Percentiles rank a stretch among this genome's conserved stretches.
Conservation (phyloP, 352 stramenopile species). For the Hyaloperonospora arabidopsidis region DNA sequence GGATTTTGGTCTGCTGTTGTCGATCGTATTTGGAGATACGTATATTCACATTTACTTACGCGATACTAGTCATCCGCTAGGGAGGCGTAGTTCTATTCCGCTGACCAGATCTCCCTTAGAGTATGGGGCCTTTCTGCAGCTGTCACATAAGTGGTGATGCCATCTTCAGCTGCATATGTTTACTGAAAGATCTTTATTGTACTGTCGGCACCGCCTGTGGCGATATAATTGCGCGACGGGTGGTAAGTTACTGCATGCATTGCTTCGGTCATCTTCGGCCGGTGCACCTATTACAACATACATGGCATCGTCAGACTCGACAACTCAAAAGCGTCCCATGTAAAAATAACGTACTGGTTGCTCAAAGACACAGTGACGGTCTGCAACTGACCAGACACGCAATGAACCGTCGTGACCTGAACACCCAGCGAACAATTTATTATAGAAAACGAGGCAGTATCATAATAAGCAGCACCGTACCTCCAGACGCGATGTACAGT, state of each 20-base stretch:
- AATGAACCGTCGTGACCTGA: conserved; percentile 78
- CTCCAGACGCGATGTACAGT: conserved; percentile 66
- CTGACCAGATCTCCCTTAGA: conserved; percentile 8
- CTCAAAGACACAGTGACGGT: conserved; percentile 83
- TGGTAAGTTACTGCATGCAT: conserved; percentile 72
- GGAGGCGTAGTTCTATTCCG: conserved; percentile 27
- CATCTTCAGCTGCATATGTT: conserved; percentile 17
- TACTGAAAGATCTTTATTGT: conserved; percentile 86
- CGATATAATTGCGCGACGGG: conserved; percentile 73
- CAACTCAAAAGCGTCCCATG: neutral
- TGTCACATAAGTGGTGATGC: conserved; percentile 9
- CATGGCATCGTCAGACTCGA: conserved; percentile 3
- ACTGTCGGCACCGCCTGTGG: conserved; percentile 68
- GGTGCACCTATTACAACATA: conserved; percentile 42
- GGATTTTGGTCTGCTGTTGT: conserved; percentile 16
- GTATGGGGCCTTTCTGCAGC: conserved; percentile 6
- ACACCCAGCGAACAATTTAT: neutral
- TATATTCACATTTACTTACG: conserved; percentile 18
- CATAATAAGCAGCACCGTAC: conserved; percentile 18
- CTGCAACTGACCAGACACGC: conserved; percentile 71
- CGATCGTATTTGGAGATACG: too few relatives aligned
- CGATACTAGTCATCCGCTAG: conserved; percentile 3
- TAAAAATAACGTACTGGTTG: conserved; percentile 43
- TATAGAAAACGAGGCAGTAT: neutral
- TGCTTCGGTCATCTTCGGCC: conserved; percentile 75